phyloP scores from a whole-genome alignment of 129 eudicot species.

The Sambucus nigra region DNA sequence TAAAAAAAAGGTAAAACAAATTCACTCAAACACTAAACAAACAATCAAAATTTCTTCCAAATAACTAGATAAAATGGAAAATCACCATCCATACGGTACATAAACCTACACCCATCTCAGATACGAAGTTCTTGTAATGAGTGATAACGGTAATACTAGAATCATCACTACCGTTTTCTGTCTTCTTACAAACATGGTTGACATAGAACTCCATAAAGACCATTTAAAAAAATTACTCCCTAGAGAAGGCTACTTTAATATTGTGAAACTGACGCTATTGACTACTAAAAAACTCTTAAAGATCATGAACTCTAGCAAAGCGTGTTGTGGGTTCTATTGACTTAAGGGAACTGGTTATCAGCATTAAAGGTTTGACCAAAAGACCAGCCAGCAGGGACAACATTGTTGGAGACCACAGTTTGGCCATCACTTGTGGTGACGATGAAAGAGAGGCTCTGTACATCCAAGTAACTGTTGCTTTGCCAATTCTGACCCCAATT shows the following conservation, averaged over 20 bases:
- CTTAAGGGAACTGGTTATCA: constrained; percentile 42
- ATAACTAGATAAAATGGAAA: no score
- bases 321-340: no score
- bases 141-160: no score
- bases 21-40: no score
- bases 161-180: constrained; percentile 21
- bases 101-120: no score
- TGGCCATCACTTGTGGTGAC: constrained; percentile 78
- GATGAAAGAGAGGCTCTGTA: constrained; percentile 51
- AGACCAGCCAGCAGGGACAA: constrained; percentile 63
- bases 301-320: no score
- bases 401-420: constrained; percentile 42
- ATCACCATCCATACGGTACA: no score
- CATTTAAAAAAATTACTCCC: constrained; percentile 12
- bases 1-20: no score
- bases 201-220: constrained; percentile 8
- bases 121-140: no score
- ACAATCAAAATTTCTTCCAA: no score
- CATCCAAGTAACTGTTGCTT: constrained; percentile 11
- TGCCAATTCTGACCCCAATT: constrained; percentile 45
- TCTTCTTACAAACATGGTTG: constrained; percentile 21
- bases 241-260: constrained; percentile 36
- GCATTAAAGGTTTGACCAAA: constrained; percentile 72
- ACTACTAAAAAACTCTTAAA: no score
- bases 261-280: no score